Conservation (phyloP, 768 basidiomycete species). For the Mycena galopus region DNA sequence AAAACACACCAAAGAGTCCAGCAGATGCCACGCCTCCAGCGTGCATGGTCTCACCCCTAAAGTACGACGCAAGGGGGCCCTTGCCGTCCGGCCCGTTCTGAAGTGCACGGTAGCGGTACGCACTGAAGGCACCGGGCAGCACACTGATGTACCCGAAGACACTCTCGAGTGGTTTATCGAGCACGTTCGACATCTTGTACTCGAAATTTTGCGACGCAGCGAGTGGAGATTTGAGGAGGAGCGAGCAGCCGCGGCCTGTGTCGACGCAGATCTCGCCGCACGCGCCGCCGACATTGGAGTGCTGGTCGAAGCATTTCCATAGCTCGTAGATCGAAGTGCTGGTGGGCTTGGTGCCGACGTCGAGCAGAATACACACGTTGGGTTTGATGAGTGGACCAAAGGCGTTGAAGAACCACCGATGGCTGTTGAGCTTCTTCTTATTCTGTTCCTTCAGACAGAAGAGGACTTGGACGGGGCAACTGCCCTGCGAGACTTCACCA, state of each 20-base stretch:
- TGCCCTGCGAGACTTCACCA: slow-evolving; percentile 83
- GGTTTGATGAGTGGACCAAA: slow-evolving; percentile 90
- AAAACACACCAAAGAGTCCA: slow-evolving; percentile 72
- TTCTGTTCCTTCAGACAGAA: slow-evolving; percentile 97
- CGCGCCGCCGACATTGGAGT: slow-evolving; percentile 90
- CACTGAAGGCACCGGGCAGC: slow-evolving; percentile 92
- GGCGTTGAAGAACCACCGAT: slow-evolving; percentile 98
- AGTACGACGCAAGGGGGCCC: slow-evolving; percentile 92
- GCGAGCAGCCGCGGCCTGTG: slow-evolving; percentile 77
- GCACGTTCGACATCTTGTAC: slow-evolving; percentile 97
- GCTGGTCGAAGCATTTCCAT: slow-evolving; percentile 96
- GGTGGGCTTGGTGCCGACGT: slow-evolving; percentile 96
- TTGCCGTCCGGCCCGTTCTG: slow-evolving; percentile 89
- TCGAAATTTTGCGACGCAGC: slow-evolving; percentile 98
- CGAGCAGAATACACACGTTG: slow-evolving; percentile 92
- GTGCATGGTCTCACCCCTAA: slow-evolving; percentile 93
- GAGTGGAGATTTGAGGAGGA: slow-evolving; percentile 80
- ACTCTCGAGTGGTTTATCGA: slow-evolving; percentile 96
- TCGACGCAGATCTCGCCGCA: slow-evolving; percentile 96
- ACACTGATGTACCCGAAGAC: slow-evolving; percentile 91
- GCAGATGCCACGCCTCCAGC: slow-evolving; percentile 69
- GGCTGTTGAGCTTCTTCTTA: slow-evolving; percentile 97
- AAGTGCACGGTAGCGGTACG: slow-evolving; percentile 90
- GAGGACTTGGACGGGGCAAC: slow-evolving; percentile 87
- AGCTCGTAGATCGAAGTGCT: slow-evolving; percentile 95